Evolutionary conservation across 2,329 filamentous ascomycete species (phyloP).

Genomic region (Penicillium sp.): DNA sequence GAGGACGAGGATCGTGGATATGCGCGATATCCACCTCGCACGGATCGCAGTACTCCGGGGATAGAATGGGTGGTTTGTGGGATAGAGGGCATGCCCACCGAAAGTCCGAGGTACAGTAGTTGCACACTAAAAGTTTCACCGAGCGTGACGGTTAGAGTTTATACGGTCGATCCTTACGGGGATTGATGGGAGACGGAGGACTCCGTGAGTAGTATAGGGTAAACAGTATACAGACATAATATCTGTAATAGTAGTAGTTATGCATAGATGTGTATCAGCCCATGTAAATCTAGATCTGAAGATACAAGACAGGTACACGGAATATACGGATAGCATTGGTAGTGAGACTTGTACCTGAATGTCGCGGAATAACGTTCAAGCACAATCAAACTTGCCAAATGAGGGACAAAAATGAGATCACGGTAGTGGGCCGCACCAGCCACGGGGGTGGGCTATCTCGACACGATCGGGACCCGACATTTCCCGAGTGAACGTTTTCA

Average conservation of each 20-base stretch:
- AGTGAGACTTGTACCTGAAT: too few species aligned
- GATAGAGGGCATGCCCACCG: background rate
- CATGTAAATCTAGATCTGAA: too few species aligned
- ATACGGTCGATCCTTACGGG: background rate
- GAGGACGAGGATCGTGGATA: background rate
- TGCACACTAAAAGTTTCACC: constrained; percentile 6
- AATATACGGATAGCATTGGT: too few species aligned
- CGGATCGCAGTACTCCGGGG: constrained; percentile 3
- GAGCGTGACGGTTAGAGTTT: background rate
- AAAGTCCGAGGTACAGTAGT: background rate
- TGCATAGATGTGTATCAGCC: too few species aligned
- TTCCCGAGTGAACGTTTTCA: constrained; percentile 5
- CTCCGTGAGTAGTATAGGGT: too few species aligned
- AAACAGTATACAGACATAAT: too few species aligned
- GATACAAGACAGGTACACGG: too few species aligned
- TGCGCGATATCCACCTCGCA: constrained; percentile 3
- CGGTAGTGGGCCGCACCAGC: background rate
- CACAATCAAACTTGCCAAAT: too few species aligned
- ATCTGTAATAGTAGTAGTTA: too few species aligned
- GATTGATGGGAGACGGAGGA: background rate
- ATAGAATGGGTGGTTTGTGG: background rate
- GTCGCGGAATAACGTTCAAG: too few species aligned
- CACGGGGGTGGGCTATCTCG: background rate
- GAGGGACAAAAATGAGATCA: constrained; percentile 3
- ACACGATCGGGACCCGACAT: background rate